These are phyloP conservation scores for Mycena venus DNA, from an alignment of 768 basidiomycete genomes.

Conservation along the genomic window DNA sequence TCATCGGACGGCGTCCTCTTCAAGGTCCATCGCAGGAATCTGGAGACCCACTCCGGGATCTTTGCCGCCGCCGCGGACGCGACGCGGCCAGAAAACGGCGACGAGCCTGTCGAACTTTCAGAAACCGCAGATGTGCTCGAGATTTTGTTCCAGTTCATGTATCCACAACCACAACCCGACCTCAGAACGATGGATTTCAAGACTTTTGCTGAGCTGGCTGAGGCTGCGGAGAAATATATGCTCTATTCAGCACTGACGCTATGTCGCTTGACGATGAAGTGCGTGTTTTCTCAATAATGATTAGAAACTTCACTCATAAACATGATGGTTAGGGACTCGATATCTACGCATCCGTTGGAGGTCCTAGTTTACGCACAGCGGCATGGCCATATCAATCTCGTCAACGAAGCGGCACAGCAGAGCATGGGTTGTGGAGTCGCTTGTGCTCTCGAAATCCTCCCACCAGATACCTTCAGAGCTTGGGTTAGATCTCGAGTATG, in stretches of 20 bases:
- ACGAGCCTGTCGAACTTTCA: constrained; percentile 26
- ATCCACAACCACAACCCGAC: constrained; percentile 36
- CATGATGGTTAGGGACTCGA: not conserved
- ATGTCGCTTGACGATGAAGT: constrained; percentile 11
- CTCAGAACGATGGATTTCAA: constrained; percentile 29
- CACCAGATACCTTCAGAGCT: not conserved
- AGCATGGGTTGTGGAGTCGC: not conserved
- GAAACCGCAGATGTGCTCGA: constrained; percentile 37
- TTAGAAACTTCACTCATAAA: not conserved
- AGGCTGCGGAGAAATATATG: constrained; percentile 42
- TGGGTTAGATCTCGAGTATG: not conserved
- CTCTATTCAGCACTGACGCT: constrained; percentile 24
- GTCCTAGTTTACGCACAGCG: not conserved
- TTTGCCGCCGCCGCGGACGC: constrained; percentile 17
- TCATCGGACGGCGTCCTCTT: constrained; percentile 30
- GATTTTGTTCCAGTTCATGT: constrained; percentile 38
- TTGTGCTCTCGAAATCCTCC: not conserved
- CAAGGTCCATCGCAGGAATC: constrained; percentile 25
- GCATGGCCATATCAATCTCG: not conserved
- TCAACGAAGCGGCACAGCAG: not conserved
- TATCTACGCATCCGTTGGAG: not conserved
- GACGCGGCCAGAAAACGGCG: not conserved
- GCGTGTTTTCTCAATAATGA: not conserved
- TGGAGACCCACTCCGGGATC: constrained; percentile 27
- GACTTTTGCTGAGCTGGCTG: constrained; percentile 29